Conservation (phyloP, 2,329 filamentous ascomycete species). For the Chrysoporthe austroafricana region DNA sequence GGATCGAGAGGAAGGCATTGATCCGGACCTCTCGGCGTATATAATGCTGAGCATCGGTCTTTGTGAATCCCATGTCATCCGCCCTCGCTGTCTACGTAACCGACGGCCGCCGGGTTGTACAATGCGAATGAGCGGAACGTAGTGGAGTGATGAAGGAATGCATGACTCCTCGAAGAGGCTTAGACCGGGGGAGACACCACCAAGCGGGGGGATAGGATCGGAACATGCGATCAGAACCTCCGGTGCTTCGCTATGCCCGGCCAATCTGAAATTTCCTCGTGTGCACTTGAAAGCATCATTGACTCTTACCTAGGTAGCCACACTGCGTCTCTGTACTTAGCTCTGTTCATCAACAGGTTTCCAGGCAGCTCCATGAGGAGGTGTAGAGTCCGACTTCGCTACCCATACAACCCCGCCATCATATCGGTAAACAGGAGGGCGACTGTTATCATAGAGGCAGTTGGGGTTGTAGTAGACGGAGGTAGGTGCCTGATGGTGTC, state of each 20-base stretch:
- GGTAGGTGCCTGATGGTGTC: no score
- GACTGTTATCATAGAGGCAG: no score
- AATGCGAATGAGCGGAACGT: not conserved
- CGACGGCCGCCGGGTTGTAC: not conserved
- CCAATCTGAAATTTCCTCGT: not conserved
- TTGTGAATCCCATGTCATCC: not conserved
- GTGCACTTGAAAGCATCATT: no score
- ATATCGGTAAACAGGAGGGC: no score
- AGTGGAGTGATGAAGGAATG: conserved; percentile 1
- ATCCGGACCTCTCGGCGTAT: not conserved
- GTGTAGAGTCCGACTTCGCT: no score
- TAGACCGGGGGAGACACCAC: not conserved
- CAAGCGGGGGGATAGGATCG: conserved; percentile 17
- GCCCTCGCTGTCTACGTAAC: not conserved
- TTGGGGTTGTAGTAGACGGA: no score
- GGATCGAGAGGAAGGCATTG: not conserved
- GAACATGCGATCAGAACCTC: conserved; percentile 7
- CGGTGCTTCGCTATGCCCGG: not conserved
- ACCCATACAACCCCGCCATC: no score
- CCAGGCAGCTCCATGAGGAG: no score
- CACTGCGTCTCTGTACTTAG: no score
- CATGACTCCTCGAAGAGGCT: not conserved
- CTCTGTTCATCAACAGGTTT: no score
- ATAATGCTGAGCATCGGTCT: not conserved
- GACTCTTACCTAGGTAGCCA: no score